Evolutionary conservation across 768 basidiomycete species (phyloP).

Genomic region (Filobasidium wieringae): DNA sequence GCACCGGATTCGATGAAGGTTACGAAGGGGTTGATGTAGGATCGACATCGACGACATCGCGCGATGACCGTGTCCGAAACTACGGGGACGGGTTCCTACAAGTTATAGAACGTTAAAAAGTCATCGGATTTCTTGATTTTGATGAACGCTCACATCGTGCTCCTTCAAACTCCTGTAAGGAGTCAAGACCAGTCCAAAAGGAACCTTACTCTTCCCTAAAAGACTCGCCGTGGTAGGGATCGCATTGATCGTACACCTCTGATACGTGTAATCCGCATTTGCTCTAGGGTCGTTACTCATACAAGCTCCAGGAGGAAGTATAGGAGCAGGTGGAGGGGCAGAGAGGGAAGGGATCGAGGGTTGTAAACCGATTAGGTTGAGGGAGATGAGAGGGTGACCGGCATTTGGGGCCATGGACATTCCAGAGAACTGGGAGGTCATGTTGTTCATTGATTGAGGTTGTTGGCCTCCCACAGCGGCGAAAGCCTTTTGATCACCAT

Average conservation of each 20-base stretch:
- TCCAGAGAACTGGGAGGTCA: slow-evolving; percentile 4
- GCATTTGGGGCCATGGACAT: slow-evolving; percentile 20
- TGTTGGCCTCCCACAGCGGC: slow-evolving; percentile 46
- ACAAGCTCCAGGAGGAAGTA: slow-evolving; percentile 60
- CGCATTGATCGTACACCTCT: slow-evolving; percentile 81
- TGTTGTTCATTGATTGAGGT: slow-evolving; percentile 62
- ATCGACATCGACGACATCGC: slow-evolving; percentile 85
- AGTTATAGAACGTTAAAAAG: neutral
- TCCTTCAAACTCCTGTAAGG: slow-evolving; percentile 73
- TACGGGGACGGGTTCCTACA: slow-evolving; percentile 69
- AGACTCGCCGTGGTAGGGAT: slow-evolving; percentile 81
- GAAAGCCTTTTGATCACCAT: slow-evolving; percentile 4
- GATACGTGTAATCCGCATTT: slow-evolving; percentile 82
- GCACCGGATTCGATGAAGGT: slow-evolving; percentile 97
- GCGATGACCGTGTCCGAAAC: slow-evolving; percentile 90
- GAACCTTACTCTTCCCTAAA: slow-evolving; percentile 77
- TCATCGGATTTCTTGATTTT: neutral
- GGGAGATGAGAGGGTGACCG: slow-evolving; percentile 59
- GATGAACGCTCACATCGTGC: slow-evolving; percentile 44
- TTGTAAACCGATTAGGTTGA: slow-evolving; percentile 83
- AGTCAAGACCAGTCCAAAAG: slow-evolving; percentile 74
- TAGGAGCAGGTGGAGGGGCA: slow-evolving; percentile 74
- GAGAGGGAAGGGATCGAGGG: slow-evolving; percentile 79
- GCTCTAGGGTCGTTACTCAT: slow-evolving; percentile 54
- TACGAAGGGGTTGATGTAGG: slow-evolving; percentile 95